Evolutionary conservation across 208 protist genomes (phyloP).

Genomic region (Endotrypanum monterogeii): DNA sequence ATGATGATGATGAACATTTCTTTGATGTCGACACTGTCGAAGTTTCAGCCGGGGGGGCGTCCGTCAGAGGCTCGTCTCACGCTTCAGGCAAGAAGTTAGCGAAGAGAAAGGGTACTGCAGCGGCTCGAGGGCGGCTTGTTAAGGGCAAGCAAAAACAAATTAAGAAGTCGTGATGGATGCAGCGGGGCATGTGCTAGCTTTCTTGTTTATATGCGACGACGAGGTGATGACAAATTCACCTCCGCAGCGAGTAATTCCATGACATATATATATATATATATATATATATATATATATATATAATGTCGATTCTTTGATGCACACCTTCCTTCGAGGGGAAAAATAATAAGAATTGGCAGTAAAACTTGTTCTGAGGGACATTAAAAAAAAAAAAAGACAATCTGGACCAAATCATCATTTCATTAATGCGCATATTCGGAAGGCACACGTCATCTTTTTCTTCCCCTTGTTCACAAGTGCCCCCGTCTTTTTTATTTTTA

Average conservation of each 20-base stretch:
- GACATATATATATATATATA: too few species aligned
- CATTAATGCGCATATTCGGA: too few species aligned
- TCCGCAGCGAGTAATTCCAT: conserved; percentile 6
- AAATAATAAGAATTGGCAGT: too few species aligned
- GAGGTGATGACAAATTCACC: background rate
- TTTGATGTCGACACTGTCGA: conserved; percentile 55
- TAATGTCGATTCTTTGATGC: too few species aligned
- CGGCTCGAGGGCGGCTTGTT: conserved; percentile 7
- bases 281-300: too few species aligned
- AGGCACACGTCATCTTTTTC: background rate
- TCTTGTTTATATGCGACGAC: background rate
- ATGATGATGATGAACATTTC: conserved; percentile 79
- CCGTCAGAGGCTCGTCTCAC: conserved; percentile 3
- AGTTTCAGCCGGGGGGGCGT: background rate
- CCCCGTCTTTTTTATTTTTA: background rate
- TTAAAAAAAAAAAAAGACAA: too few species aligned
- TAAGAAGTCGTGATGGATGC: conserved; percentile 27
- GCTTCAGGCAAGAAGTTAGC: conserved; percentile 3
- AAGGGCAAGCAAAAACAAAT: conserved; percentile 19
- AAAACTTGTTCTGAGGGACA: too few species aligned
- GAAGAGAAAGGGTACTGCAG: background rate
- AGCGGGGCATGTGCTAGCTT: background rate
- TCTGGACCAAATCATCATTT: background rate
- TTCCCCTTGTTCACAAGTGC: background rate
- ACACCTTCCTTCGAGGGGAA: background rate